Evolutionary conservation across 2,329 filamentous ascomycete species (phyloP).

Genomic region (Pseudopithomyces maydicus): DNA sequence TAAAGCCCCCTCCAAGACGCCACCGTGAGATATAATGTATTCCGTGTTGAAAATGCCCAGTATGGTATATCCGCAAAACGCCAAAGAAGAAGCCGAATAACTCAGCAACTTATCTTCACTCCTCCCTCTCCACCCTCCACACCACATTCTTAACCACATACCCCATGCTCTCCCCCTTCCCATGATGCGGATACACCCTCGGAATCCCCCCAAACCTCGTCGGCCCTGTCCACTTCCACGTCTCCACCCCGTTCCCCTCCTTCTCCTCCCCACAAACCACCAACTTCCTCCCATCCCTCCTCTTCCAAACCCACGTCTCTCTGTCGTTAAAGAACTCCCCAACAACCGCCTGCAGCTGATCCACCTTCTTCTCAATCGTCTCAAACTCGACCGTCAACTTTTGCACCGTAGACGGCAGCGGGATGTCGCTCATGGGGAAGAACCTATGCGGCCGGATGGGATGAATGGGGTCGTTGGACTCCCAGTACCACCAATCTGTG

Average conservation of each 20-base stretch:
- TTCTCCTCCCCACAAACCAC: not conserved
- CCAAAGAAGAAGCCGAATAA: too few relatives aligned
- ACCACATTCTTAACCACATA: slow-evolving; percentile 18
- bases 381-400: slow-evolving; percentile 23
- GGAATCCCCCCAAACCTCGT: slow-evolving; percentile 8
- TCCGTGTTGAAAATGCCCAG: too few relatives aligned
- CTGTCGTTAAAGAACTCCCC: slow-evolving; percentile 2
- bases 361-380: slow-evolving; percentile 17
- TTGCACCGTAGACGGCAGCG: slow-evolving; percentile 12
- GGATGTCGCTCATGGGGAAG: slow-evolving; percentile 4
- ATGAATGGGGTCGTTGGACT: slow-evolving; percentile 80
- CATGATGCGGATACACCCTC: slow-evolving; percentile 10
- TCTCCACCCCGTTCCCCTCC: slow-evolving; percentile 7
- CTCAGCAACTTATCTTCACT: too few relatives aligned
- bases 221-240: slow-evolving; percentile 19
- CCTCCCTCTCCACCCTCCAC: slow-evolving; percentile 3
- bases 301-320: slow-evolving; percentile 8
- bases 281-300: slow-evolving; percentile 12
- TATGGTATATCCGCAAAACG: too few relatives aligned
- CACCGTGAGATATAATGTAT: too few relatives aligned
- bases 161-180: slow-evolving; percentile 10
- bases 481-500: slow-evolving; percentile 72
- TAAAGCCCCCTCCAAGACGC: too few relatives aligned
- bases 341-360: slow-evolving; percentile 19
- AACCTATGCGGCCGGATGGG: slow-evolving; percentile 44